Conservation (phyloP, 2,329 filamentous ascomycete genomes). For the Phyllosticta citriasiana region DNA sequence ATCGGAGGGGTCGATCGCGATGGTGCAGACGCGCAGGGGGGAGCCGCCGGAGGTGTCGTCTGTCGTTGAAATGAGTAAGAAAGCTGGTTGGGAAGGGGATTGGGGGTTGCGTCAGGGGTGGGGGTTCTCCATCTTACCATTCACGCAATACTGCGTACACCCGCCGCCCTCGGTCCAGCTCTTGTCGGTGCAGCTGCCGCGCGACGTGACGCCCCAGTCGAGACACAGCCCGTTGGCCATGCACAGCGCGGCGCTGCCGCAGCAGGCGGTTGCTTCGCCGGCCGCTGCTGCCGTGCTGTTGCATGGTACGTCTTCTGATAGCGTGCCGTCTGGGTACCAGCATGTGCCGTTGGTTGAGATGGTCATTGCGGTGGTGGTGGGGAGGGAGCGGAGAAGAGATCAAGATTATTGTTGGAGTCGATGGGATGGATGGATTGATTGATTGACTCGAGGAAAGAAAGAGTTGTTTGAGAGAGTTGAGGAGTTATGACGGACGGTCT, state of each 20-base stretch:
- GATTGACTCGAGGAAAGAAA: too few species aligned
- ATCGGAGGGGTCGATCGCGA: neutral
- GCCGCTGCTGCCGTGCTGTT: neutral
- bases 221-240: slow-evolving; percentile 9
- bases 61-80: neutral
- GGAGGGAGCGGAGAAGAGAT: too few species aligned
- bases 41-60: neutral
- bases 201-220: neutral
- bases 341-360: neutral
- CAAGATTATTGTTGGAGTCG: too few species aligned
- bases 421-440: too few species aligned
- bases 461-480: too few species aligned
- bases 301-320: neutral
- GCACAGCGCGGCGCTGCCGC: slow-evolving; percentile 1
- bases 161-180: neutral
- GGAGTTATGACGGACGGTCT: too few species aligned
- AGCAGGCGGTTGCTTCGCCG: neutral
- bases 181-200: slow-evolving; percentile 2
- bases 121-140: too few species aligned
- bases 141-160: too few species aligned
- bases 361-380: neutral
- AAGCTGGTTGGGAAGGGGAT: too few species aligned
- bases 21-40: neutral
- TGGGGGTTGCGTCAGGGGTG: too few species aligned
- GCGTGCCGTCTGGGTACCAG: neutral